phyloP scores from a whole-genome alignment of 139 green algal genomes.

The Auxenochlorella protothecoides region DNA sequence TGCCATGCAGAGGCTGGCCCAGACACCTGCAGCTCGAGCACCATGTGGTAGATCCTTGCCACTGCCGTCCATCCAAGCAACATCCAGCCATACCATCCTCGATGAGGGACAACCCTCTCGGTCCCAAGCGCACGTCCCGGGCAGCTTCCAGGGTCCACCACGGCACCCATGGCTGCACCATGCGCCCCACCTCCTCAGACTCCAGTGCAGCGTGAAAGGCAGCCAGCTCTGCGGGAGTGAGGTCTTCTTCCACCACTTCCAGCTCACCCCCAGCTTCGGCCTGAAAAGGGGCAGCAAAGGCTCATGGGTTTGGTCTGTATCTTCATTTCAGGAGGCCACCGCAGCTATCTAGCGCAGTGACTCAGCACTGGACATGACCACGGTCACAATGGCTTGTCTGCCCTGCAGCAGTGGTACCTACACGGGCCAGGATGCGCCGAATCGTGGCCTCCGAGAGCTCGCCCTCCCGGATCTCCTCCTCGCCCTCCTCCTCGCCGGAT shows the following conservation, averaged over 20 bases:
- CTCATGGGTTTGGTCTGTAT: neutral
- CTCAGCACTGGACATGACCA: no score
- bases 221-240: conserved; percentile 29
- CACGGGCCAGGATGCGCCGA: conserved; percentile 23
- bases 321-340: neutral
- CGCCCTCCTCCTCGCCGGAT: conserved; percentile 7
- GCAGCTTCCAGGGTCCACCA: conserved; percentile 29
- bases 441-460: conserved; percentile 28
- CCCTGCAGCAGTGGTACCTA: neutral
- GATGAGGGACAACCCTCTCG: no score
- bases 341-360: neutral
- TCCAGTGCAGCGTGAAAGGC: conserved; percentile 32
- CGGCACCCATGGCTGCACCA: conserved; percentile 33
- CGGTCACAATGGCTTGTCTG: no score
- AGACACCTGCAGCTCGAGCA: neutral
- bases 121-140: neutral
- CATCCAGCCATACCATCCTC: no score
- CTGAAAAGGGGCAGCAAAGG: neutral
- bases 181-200: conserved; percentile 5
- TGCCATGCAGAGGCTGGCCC: neutral
- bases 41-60: neutral
- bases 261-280: conserved; percentile 3
- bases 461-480: neutral
- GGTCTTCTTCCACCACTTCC: conserved; percentile 28
- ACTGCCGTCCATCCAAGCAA: neutral